phyloP scores from a whole-genome alignment of 306 rosid species.

The Potentilla sterilis region DNA sequence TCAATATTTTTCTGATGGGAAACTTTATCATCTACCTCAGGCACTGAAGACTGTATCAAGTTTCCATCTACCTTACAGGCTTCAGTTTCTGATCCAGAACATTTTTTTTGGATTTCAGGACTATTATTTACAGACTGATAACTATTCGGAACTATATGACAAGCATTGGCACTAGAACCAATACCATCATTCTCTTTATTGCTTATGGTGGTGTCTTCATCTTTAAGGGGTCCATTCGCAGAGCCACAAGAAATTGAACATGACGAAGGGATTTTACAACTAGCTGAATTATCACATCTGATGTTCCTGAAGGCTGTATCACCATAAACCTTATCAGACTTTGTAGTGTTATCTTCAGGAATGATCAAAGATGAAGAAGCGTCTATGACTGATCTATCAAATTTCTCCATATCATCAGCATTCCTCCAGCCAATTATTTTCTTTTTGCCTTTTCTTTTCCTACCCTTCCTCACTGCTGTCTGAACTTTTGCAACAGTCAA shows the following conservation, averaged over 20 bases:
- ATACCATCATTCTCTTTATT: conserved; percentile 39
- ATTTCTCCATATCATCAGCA: conserved; percentile 32
- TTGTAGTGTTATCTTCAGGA: conserved; percentile 44
- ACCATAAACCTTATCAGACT: conserved; percentile 26
- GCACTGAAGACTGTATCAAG: conserved; percentile 34
- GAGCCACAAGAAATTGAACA: conserved; percentile 41
- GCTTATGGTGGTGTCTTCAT: conserved; percentile 29
- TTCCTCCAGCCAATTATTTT: conserved; percentile 36
- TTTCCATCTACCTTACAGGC: conserved; percentile 33
- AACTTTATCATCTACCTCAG: conserved; percentile 33
- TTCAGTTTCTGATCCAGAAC: conserved; percentile 40
- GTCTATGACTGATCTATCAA: conserved; percentile 34
- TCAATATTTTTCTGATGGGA: conserved; percentile 33
- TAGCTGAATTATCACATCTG: conserved; percentile 36
- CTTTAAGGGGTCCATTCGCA: conserved; percentile 33
- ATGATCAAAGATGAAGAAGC: conserved; percentile 42
- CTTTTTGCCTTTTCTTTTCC: conserved; percentile 59
- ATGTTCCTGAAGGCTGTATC: conserved; percentile 38
- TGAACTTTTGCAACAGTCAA: conserved; percentile 47
- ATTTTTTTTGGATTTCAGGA: conserved; percentile 33
- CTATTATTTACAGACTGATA: conserved; percentile 30
- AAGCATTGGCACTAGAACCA: conserved; percentile 35
- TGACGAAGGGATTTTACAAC: conserved; percentile 37
- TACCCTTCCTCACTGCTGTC: conserved; percentile 54
- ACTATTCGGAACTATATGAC: conserved; percentile 31